Conservation (phyloP, 1,284 basidiomycete genomes). For the Leccinum fuscescens region DNA sequence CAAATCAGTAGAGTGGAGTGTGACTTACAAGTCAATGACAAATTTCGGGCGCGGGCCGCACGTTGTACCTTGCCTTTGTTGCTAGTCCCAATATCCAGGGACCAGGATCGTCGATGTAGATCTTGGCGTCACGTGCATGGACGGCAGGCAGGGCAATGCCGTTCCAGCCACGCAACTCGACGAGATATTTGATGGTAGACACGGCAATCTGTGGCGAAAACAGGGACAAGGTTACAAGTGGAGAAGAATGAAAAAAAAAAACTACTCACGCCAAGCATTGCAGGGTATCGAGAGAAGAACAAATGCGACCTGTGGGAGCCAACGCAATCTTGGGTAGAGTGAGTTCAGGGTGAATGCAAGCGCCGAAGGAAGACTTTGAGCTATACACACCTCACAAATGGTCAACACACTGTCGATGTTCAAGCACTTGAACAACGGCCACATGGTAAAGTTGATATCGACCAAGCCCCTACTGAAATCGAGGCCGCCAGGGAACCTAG, state of each 20-base stretch:
- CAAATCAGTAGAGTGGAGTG: not conserved
- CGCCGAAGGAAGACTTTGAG: not conserved
- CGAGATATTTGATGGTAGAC: conserved; percentile 86
- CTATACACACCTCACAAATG: conserved; percentile 74
- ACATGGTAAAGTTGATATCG: conserved; percentile 92
- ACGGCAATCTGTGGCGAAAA: conserved; percentile 64
- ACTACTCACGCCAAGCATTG: conserved; percentile 75
- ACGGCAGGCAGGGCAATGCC: conserved; percentile 84
- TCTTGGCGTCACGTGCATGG: conserved; percentile 87
- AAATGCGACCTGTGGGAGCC: conserved; percentile 90
- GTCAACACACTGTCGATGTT: conserved; percentile 94
- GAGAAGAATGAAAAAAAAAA: not conserved
- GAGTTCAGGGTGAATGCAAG: not conserved
- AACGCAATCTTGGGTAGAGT: conserved; percentile 68
- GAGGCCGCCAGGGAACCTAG: conserved; percentile 80
- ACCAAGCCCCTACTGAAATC: conserved; percentile 83
- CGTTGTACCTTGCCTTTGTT: conserved; percentile 80
- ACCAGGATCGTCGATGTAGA: conserved; percentile 84
- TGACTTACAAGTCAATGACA: conserved; percentile 84
- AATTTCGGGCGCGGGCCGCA: conserved; percentile 76
- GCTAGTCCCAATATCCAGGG: conserved; percentile 94
- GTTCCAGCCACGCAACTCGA: conserved; percentile 92
- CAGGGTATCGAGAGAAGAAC: conserved; percentile 87
- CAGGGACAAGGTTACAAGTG: not conserved
- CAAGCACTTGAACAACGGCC: conserved; percentile 93